Base-by-base conservation (phyloP, 1,284 basidiomycete genomes). In the Heterobasidion annosum region DNA sequence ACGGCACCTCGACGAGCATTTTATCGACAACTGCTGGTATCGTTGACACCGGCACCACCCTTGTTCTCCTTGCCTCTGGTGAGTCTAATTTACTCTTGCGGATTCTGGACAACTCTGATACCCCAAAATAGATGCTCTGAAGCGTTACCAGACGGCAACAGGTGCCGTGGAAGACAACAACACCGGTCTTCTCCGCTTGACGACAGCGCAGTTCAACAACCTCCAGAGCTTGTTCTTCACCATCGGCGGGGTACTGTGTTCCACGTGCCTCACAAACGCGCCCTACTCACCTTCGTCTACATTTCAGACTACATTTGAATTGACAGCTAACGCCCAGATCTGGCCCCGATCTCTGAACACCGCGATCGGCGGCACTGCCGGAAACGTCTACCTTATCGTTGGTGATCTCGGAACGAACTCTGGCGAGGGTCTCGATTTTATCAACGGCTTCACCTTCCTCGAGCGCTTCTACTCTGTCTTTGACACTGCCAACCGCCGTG, bases 21-120 rank as follows among this genome's bases (percentile, higher is more conserved):
- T 65, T 85, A 54, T 50, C 67, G 2, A 62, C 57, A 35, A 78
- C 75, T 15, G 75, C 81, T 32, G 83, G 83, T 57, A 81, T 86
- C 55, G 79, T 85, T 52, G 83, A 85, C 65, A 83, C 37, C 37
- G 37, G 37, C 54, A 73, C 68, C 13, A 69, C 70, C 12, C 64
- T 70, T 54, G 62, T 71, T 33, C 66, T 75, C 44, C 63, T 77
- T 45, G 66, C 73, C 16, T 64, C 67, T 43, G 63, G 59, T 61
- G 35, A 33, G 65, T 52, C 34, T 34, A 8, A 34, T 9, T 8
- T 5, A 37, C 33, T 1, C 16, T 19, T 18, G 45, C 10, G 8
- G 10, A 12, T 3, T 47, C 25, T 16, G 45, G 2, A 9, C 16
- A 18, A 19, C 12, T 16, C 45, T 13, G 45, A n/a, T n/a, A 48